Percentiles rank a stretch among this genome's conserved stretches.
Conservation (phyloP, 805 yeast species). For the Candida quercuum region DNA sequence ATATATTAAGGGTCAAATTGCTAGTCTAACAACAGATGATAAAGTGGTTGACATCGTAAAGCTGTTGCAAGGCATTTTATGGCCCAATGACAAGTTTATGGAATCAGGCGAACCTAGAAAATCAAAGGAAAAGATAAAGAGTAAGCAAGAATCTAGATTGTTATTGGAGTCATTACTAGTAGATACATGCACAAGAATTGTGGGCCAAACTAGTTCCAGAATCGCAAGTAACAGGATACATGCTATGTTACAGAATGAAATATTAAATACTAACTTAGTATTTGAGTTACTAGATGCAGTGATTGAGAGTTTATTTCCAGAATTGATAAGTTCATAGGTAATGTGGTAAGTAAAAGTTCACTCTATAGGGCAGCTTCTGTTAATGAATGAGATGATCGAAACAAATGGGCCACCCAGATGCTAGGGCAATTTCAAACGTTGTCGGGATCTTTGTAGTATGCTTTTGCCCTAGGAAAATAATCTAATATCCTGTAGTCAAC, state of each 20-base stretch:
- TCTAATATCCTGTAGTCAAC: too few species aligned
- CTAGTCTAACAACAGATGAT: slow-evolving; percentile 36
- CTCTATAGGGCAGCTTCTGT: too few species aligned
- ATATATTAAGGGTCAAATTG: slow-evolving; percentile 33
- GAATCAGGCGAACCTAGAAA: slow-evolving; percentile 43
- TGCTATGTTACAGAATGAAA: slow-evolving; percentile 68
- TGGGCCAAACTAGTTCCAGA: slow-evolving; percentile 61
- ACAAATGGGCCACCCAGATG: neutral
- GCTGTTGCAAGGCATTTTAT: slow-evolving; percentile 26
- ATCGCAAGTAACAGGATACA: slow-evolving; percentile 58
- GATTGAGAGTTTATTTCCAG: slow-evolving; percentile 33
- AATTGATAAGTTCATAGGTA: slow-evolving; percentile 4
- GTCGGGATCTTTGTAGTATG: too few species aligned
- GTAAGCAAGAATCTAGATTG: slow-evolving; percentile 53
- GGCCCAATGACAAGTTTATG: slow-evolving; percentile 53
- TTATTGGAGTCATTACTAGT: slow-evolving; percentile 52
- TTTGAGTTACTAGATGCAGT: slow-evolving; percentile 55
- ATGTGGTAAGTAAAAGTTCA: neutral
- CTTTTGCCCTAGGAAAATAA: too few species aligned
- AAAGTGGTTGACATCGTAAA: slow-evolving; percentile 37
- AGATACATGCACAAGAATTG: slow-evolving; percentile 66
- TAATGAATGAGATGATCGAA: neutral
- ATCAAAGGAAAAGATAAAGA: slow-evolving; percentile 42
- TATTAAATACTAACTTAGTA: slow-evolving; percentile 59
- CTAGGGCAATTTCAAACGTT: too few species aligned